phyloP scores from a whole-genome alignment of 176 grass and related monocot genomes.

The Raddia distichophylla region DNA sequence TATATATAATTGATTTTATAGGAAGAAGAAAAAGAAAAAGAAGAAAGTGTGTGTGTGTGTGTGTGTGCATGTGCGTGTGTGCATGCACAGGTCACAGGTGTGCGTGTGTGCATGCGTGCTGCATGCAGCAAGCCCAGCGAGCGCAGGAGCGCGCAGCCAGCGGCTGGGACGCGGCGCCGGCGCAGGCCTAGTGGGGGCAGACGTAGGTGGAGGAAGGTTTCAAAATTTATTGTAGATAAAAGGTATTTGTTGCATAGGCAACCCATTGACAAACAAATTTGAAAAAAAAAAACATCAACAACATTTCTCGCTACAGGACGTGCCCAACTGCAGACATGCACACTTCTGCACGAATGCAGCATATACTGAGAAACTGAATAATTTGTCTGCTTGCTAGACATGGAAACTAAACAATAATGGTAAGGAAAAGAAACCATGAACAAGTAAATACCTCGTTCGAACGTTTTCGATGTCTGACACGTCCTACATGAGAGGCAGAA shows the following conservation, averaged over 20 bases:
- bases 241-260: constrained; percentile 12
- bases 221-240: background rate
- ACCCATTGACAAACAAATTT: background rate
- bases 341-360: background rate
- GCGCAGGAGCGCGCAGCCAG: no score
- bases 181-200: no score
- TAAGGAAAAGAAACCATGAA: background rate
- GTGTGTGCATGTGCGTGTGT: no score
- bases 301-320: background rate
- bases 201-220: background rate
- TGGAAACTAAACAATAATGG: background rate
- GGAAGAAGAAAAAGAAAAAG: no score
- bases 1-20: no score
- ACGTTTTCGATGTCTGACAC: constrained; percentile 58
- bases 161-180: no score
- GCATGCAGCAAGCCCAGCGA: no score
- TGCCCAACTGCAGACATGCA: background rate
- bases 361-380: background rate
- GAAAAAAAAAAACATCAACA: background rate
- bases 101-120: no score
- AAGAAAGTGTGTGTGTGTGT: no score
- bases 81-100: no score
- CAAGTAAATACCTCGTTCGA: constrained; percentile 51
- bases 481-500: constrained; percentile 50
- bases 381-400: background rate